Conservation (phyloP, 495 filamentous ascomycete genomes). For the Lepraria neglecta region DNA sequence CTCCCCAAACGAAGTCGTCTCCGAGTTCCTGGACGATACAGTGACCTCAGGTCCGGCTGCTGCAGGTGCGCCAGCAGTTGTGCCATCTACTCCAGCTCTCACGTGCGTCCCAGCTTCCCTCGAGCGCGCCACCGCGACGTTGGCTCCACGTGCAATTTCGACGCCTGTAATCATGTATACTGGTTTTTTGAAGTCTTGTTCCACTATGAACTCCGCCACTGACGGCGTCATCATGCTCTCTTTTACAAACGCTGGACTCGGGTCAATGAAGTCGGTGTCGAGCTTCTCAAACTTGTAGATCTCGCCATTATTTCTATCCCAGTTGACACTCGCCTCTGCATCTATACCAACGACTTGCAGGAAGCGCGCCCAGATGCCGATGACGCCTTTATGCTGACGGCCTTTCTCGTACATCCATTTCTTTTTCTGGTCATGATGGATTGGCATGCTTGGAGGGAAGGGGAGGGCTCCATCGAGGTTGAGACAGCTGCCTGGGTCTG, state of each 20-base stretch:
- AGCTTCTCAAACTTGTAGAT: constrained; percentile 3
- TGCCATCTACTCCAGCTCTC: constrained; percentile 22
- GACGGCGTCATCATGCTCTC: background rate
- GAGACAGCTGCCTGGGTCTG: background rate
- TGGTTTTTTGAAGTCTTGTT: constrained; percentile 13
- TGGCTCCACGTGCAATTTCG: constrained; percentile 25
- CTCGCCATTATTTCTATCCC: background rate
- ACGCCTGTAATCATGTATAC: constrained; percentile 29
- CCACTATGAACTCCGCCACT: constrained; percentile 12
- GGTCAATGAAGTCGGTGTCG: constrained; percentile 5
- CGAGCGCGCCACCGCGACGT: constrained; percentile 2
- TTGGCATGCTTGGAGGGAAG: background rate
- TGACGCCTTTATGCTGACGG: constrained; percentile 3
- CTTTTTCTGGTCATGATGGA: background rate
- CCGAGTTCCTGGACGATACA: background rate
- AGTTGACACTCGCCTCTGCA: constrained; percentile 12
- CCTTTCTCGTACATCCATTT: background rate
- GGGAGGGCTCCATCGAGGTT: background rate
- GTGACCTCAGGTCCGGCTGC: constrained; percentile 15
- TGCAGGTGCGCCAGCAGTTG: constrained; percentile 12
- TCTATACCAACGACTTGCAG: constrained; percentile 19
- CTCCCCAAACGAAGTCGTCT: background rate
- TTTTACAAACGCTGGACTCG: background rate
- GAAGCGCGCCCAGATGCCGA: constrained; percentile 24
- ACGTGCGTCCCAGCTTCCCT: constrained; percentile 10